Percentiles rank a stretch among this genome's conserved stretches.
Conservation (phyloP, 116 monocot species). For the Posidonia oceanica region DNA sequence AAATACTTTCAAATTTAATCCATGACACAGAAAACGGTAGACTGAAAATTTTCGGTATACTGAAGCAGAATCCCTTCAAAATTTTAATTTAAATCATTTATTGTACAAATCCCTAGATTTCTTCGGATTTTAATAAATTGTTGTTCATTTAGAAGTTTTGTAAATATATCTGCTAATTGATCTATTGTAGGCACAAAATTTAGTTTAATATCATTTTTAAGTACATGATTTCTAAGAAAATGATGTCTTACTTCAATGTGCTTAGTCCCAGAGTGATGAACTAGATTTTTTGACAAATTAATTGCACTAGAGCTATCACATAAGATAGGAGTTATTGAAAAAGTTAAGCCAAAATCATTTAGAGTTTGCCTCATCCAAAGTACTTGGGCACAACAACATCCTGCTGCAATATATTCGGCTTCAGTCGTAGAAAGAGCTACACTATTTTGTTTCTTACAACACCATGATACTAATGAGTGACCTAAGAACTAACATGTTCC, state of each 20-base stretch:
- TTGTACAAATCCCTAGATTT: background rate
- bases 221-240: background rate
- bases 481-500: no score
- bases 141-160: background rate
- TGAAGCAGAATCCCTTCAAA: no score
- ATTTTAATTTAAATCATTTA: no score
- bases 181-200: background rate
- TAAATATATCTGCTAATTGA: background rate
- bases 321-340: background rate
- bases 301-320: background rate
- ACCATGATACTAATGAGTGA: background rate
- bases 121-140: background rate
- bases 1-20: no score
- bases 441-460: background rate
- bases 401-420: background rate
- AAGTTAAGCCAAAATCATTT: background rate
- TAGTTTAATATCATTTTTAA: background rate
- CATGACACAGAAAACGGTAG: no score
- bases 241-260: constrained; percentile 1
- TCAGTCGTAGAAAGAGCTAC: background rate
- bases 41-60: no score
- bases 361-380: background rate
- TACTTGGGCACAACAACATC: background rate
- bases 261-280: background rate
- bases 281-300: background rate